These are phyloP conservation scores for Nelumbo lutea DNA, from an alignment of 164 flowering plant species.

Conservation along the genomic window DNA sequence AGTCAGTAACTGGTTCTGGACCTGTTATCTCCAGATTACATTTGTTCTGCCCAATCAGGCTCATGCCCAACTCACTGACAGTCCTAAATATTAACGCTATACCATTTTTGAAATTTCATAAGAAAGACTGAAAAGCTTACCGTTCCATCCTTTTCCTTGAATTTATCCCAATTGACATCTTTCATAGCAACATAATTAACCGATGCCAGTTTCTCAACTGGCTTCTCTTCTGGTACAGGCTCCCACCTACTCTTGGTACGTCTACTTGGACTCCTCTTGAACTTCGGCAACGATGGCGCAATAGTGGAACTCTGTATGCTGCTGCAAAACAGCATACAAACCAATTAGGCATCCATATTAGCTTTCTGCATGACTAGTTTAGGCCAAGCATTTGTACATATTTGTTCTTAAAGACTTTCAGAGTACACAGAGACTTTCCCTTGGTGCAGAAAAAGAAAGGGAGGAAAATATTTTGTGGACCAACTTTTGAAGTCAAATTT, in stretches of 20 bases:
- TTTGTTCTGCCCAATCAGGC: too few relatives aligned
- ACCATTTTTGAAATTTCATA: not conserved
- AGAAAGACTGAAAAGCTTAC: conserved; percentile 16
- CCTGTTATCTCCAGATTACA: too few relatives aligned
- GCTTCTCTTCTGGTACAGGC: conserved; percentile 72
- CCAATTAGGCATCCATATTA: not conserved
- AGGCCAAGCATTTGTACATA: too few relatives aligned
- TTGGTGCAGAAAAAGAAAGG: too few relatives aligned
- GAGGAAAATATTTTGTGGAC: too few relatives aligned
- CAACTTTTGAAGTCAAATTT: too few relatives aligned
- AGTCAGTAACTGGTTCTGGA: too few relatives aligned
- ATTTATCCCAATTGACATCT: conserved; percentile 41
- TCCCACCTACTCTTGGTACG: conserved; percentile 97
- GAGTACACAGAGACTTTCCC: too few relatives aligned
- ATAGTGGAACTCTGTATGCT: conserved; percentile 26
- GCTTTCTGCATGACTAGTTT: too few relatives aligned
- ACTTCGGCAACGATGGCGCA: conserved; percentile 41
- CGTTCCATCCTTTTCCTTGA: conserved; percentile 30
- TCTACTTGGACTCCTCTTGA: conserved; percentile 68
- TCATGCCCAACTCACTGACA: too few relatives aligned
- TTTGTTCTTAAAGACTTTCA: too few relatives aligned
- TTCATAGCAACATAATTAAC: conserved; percentile 33
- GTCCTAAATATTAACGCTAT: too few relatives aligned
- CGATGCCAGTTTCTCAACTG: conserved; percentile 37
- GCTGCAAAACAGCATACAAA: conserved; percentile 19